phyloP scores from a whole-genome alignment of 2,329 filamentous ascomycete genomes.

The Colletotrichum endophyticum region DNA sequence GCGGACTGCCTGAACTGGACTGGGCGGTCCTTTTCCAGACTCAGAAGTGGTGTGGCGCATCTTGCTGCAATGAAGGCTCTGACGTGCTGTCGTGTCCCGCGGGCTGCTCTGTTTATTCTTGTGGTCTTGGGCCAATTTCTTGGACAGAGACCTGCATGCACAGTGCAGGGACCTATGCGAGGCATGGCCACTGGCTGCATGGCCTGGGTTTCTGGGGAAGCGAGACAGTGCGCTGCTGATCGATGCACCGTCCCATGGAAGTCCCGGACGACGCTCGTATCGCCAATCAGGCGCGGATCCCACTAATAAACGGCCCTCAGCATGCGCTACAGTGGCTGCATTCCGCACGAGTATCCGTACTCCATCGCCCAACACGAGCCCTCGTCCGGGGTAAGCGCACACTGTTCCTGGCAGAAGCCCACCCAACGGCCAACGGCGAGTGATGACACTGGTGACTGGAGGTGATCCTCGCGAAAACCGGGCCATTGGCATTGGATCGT shows the following conservation, averaged over 20 bases:
- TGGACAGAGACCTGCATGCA: conserved; percentile 3
- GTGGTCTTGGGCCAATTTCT: background rate
- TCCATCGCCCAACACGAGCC: conserved; percentile 15
- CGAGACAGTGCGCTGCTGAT: background rate
- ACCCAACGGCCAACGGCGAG: background rate
- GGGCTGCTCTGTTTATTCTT: background rate
- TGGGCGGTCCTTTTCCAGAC: background rate
- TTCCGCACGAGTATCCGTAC: background rate
- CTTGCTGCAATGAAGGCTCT: background rate
- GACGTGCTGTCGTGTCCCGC: conserved; percentile 1
- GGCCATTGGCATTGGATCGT: background rate
- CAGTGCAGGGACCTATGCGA: conserved; percentile 8
- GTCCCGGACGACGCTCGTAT: conserved; percentile 5
- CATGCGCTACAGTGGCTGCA: conserved; percentile 15
- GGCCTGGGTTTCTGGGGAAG: background rate
- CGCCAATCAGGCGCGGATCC: background rate
- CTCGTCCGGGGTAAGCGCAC: conserved; percentile 5
- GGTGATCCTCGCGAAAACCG: background rate
- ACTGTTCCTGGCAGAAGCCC: conserved; percentile 4
- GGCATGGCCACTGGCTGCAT: background rate
- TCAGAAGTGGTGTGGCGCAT: background rate
- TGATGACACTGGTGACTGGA: background rate
- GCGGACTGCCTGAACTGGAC: background rate
- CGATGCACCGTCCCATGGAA: background rate
- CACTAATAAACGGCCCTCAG: conserved; percentile 3